These are phyloP conservation scores for Arthrobotrys conoides DNA, from an alignment of 2,329 filamentous ascomycete genomes.

Conservation along the genomic window DNA sequence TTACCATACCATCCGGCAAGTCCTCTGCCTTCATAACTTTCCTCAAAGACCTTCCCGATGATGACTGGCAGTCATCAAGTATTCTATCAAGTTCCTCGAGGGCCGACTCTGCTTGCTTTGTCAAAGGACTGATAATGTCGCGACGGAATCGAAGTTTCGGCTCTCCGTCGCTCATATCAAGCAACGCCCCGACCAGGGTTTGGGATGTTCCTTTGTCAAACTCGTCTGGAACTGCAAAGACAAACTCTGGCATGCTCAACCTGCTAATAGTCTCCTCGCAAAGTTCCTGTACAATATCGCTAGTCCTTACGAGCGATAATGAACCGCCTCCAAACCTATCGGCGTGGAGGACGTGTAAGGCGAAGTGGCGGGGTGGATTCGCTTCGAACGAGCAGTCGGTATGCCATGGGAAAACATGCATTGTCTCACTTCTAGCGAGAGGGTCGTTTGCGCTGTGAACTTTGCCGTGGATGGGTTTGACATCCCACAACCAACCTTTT, in stretches of 20 bases:
- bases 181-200: constrained; percentile 63
- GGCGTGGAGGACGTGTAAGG: constrained; percentile 64
- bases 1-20: constrained; percentile 65
- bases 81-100: constrained; percentile 65
- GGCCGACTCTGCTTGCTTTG: constrained; percentile 63
- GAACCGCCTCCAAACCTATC: constrained; percentile 64
- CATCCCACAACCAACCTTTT: constrained; percentile 65
- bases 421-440: constrained; percentile 63
- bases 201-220: constrained; percentile 64
- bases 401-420: constrained; percentile 65
- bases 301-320: constrained; percentile 62
- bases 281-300: constrained; percentile 61
- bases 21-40: constrained; percentile 63
- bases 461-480: constrained; percentile 62
- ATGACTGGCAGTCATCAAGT: constrained; percentile 60
- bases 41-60: constrained; percentile 42
- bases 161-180: constrained; percentile 60
- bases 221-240: constrained; percentile 65
- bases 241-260: constrained; percentile 62
- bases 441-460: constrained; percentile 36
- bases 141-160: constrained; percentile 64
- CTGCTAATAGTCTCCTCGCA: constrained; percentile 42
- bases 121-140: constrained; percentile 65
- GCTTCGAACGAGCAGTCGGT: constrained; percentile 65
- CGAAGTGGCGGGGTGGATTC: constrained; percentile 64